Base-by-base conservation (phyloP, 2,329 filamentous ascomycete genomes). In the Hypoxylon sp. region DNA sequence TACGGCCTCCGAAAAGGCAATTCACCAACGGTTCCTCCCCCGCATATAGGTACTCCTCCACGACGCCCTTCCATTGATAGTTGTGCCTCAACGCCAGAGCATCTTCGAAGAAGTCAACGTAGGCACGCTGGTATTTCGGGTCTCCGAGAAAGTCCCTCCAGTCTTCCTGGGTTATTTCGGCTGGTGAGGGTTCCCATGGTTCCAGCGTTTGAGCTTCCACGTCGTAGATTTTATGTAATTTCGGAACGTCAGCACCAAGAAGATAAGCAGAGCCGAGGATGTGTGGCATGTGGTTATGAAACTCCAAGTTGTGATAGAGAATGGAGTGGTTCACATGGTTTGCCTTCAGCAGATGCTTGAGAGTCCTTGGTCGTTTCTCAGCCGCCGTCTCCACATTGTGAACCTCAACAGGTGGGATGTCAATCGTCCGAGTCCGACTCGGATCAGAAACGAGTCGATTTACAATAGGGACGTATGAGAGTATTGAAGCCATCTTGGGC, bases 61-160 rank as follows among this genome's bases (percentile, higher is more conserved):
- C 83, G 2, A 97, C 88, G 59, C 85, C 84, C 77, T 91, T 92
- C 93, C 96, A 98, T 77, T 97, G 88, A 78, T 98, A 98, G 37
- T 89, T 85, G 74, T 90, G 88, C 30, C 84, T 82, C 79, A 88
- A 82, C 2, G 93, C 94, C 31, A 98, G 84, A 75, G 94, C 90
- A 78, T 99, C 96, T 79, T 99, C 96, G 77, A 97, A 98, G 78
- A 96, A 98, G 79, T 99, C 95, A 62, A 99, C 85, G 77, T 91
- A 99, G 0, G 94, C 95, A 66, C 95, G 88, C 80, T 99, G 94
- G 77, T 97, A 98, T 69, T 84, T 89, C 74, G 86, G 87, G 78
- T 94, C 89, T 22, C 95, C 95, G 33, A 98, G 79, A 75, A 90
- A 96, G 64, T 95, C 91, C 70, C 90, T 86, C 95, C 96, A 99